Conservation (phyloP, 306 rosid genomes). For the Prunus persica region Prunus_persica_NCBIv2 NC_034009.1:37827001-37827500, state of each 20-base stretch:
- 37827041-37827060: too few relatives aligned
- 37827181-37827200: conserved; percentile 7
- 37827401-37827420: neutral
- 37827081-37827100: too few relatives aligned
- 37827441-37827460: too few relatives aligned
- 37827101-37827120: rapidly evolving
- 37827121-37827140: rapidly evolving
- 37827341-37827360: conserved; percentile 11
- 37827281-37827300: neutral
- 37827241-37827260: conserved; percentile 13
- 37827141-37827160: rapidly evolving
- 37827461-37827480: too few relatives aligned
- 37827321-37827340: conserved; percentile 10
- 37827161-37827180: too few relatives aligned
- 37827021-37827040: too few relatives aligned
- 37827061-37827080: too few relatives aligned
- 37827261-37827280: conserved; percentile 14
- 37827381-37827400: neutral
- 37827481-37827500: neutral
- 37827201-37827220: conserved; percentile 20
- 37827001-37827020: too few relatives aligned
- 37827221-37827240: conserved; percentile 26
- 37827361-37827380: conserved; percentile 24
- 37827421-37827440: neutral
- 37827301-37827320: neutral